Evolutionary conservation across 140 eudicot genomes (phyloP).

Genomic region (Anethum foeniculum): DNA sequence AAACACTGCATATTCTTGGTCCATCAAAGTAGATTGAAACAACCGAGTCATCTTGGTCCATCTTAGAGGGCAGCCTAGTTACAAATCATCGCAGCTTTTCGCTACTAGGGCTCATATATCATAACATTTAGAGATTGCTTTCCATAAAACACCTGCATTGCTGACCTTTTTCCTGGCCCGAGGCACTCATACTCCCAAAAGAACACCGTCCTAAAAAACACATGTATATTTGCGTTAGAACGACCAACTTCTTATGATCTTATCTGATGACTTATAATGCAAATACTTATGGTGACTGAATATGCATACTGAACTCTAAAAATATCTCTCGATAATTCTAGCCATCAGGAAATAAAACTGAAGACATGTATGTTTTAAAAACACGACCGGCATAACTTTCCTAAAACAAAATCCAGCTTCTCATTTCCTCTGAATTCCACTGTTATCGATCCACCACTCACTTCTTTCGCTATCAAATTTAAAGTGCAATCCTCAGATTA

Average conservation of each 20-base stretch:
- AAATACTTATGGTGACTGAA: background rate
- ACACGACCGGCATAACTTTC: conserved; percentile 71
- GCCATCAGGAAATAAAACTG: conserved; percentile 66
- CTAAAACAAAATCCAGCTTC: conserved; percentile 85
- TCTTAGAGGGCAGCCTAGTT: no score
- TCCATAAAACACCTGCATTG: conserved; percentile 45
- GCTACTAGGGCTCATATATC: no score
- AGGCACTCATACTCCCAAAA: conserved; percentile 67
- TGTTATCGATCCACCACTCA: conserved; percentile 48
- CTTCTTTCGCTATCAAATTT: conserved; percentile 57
- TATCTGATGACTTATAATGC: background rate
- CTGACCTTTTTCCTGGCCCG: conserved; percentile 57
- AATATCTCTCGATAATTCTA: conserved; percentile 82
- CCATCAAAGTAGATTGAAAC: no score
- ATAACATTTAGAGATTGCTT: conserved; percentile 23
- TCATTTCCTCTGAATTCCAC: conserved; percentile 51
- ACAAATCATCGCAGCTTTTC: no score
- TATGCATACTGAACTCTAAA: conserved; percentile 58
- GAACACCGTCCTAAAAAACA: conserved; percentile 50
- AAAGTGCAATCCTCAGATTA: conserved; percentile 50
- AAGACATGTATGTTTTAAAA: conserved; percentile 59
- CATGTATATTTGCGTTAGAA: background rate
- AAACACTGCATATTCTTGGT: no score
- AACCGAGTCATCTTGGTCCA: no score
- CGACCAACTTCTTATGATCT: no score